phyloP scores from a whole-genome alignment of 257 asterid species.

The Ilex asprella region DNA sequence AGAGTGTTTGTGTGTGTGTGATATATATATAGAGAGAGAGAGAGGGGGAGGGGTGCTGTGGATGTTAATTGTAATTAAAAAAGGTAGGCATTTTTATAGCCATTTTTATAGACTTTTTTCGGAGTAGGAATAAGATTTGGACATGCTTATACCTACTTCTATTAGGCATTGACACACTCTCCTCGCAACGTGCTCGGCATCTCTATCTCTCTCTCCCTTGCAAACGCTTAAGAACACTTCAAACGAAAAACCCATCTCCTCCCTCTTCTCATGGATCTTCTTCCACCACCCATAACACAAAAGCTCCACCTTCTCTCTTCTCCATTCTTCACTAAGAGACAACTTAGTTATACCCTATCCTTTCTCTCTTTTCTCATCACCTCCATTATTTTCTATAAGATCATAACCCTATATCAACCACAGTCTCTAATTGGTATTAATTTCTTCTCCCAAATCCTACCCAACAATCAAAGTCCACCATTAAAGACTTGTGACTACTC shows the following conservation, averaged over 20 bases:
- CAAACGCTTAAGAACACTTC: constrained; percentile 10
- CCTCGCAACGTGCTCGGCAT: no score
- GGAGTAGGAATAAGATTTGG: no score
- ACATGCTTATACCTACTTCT: no score
- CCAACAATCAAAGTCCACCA: constrained; percentile 4
- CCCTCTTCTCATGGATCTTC: constrained; percentile 32
- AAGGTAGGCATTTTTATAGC: no score
- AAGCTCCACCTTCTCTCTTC: constrained; percentile 22
- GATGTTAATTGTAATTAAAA: no score
- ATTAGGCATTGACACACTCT: no score
- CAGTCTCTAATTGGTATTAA: constrained; percentile 24
- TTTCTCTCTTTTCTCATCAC: constrained; percentile 31
- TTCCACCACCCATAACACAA: constrained; percentile 4
- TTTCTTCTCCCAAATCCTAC: constrained; percentile 32
- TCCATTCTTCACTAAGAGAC: constrained; percentile 24
- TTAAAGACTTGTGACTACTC: constrained; percentile 46
- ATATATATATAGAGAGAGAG: no score
- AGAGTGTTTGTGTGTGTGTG: no score
- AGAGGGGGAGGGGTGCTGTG: no score
- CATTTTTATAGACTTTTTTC: no score
- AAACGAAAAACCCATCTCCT: background rate
- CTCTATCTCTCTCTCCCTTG: background rate
- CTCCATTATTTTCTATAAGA: constrained; percentile 21
- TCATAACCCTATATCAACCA: constrained; percentile 27
- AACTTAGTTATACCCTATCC: constrained; percentile 23